Base-by-base conservation (phyloP, 148 eudicot genomes). In the Heliamphora exappendiculata region DNA sequence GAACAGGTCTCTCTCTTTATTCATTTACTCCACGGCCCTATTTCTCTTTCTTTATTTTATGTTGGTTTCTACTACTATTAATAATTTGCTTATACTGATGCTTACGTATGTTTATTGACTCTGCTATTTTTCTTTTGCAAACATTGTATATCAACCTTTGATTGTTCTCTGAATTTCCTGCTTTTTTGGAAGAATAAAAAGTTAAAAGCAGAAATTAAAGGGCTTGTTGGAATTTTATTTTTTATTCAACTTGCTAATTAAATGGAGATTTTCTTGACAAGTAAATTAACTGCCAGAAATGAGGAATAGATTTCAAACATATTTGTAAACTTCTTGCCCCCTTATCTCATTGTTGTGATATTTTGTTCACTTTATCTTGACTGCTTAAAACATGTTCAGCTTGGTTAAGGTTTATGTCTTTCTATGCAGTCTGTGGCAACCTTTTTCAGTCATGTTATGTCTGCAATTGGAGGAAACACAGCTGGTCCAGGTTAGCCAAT, bases 391-490 rank as follows among this genome's bases (percentile, higher is more conserved):
- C 70, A 44, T 42, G n/a, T 66, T 66, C 49, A 39, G 11, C 49
- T 75, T 73, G 7, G 73, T 12, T 33, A 31, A 5, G 12, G 41
- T 66, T 74, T 22, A 53, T 8, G 31, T 44, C 39, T 19, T 75
- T 80, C 54, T 59, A 50, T 83, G 85, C 88, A 95, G 98, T 88
- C 97, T 42, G 96, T 95, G 58, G 98, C 98, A 44, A 89, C 89
- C 39, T 92, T 83, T 83, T 95, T 95, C 81, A 95, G 93, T 79
- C 93, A 91, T 83, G 99, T 95, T 67, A 93, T 92, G 99, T 83
- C 93, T 1, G 86, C 93, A 62, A 95, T 95, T 76, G 94, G 94
- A 51, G 97, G 99, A 57, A 95, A 95, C 79, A 86, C 97, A 81
- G 97, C 98, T 73, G 98, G 98, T 74, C 97, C 98, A 85, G 98